Percentiles rank a stretch among this genome's conserved stretches.
Conservation (phyloP, 257 asterid species). For the Solanum etuberosum region DNA sequence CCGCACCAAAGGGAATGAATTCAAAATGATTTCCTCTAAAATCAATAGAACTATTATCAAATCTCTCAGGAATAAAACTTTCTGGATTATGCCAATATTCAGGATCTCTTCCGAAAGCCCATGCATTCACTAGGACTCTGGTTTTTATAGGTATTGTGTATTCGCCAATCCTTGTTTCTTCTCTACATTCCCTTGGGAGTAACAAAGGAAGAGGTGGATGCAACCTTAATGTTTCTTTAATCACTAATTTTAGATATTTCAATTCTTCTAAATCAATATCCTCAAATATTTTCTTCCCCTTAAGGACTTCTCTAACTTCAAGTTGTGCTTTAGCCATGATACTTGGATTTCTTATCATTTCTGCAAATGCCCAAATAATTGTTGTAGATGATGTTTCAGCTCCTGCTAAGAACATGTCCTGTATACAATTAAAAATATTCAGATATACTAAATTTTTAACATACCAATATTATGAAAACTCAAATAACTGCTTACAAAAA, state of each 20-base stretch:
- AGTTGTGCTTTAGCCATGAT: not conserved
- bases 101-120: constrained; percentile 6
- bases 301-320: not conserved
- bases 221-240: not conserved
- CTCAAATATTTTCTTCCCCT: not conserved
- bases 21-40: constrained; percentile 20
- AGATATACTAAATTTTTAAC: not conserved
- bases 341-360: not conserved
- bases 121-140: not conserved
- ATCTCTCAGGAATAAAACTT: constrained; percentile 11
- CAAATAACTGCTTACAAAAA: not conserved
- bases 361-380: not conserved
- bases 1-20: constrained; percentile 19
- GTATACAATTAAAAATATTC: not conserved
- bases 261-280: not conserved
- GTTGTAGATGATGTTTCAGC: not conserved
- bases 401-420: not conserved
- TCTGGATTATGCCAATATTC: constrained; percentile 4
- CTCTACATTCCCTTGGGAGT: not conserved
- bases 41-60: not conserved
- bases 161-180: not conserved
- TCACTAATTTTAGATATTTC: not conserved
- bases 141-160: not conserved
- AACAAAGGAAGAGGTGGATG: not conserved
- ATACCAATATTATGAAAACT: not conserved